These are phyloP conservation scores for Coprinopsis strossmayeri DNA, from an alignment of 768 basidiomycete species.

Conservation along the genomic window DNA sequence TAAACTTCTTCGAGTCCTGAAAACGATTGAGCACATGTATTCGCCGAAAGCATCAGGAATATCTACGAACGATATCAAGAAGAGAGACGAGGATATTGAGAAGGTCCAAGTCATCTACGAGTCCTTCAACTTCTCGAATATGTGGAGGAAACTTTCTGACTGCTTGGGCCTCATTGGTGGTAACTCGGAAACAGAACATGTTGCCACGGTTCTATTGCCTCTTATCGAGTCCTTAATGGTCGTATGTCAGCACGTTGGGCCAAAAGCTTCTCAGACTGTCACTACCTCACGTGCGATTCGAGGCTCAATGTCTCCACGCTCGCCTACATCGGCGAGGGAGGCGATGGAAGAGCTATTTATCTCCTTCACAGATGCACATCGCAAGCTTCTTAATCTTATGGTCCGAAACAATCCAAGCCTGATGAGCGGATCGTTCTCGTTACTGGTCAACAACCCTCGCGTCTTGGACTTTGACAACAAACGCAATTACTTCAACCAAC, in stretches of 20 bases:
- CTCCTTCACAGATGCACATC: constrained; percentile 86
- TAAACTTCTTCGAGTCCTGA: constrained; percentile 91
- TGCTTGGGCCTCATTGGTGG: constrained; percentile 82
- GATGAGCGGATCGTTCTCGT: constrained; percentile 97
- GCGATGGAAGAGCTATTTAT: constrained; percentile 90
- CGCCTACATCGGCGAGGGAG: constrained; percentile 63
- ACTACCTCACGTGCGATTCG: constrained; percentile 44
- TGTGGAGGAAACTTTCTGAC: constrained; percentile 89
- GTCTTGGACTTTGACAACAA: constrained; percentile 99
- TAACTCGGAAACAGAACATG: constrained; percentile 73
- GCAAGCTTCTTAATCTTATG: constrained; percentile 93
- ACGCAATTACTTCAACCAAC: constrained; percentile 91
- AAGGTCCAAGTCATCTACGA: constrained; percentile 87
- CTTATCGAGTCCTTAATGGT: constrained; percentile 98
- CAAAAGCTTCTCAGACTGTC: constrained; percentile 42
- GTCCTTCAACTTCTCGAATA: constrained; percentile 80
- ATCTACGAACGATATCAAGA: constrained; percentile 20
- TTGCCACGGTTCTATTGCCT: constrained; percentile 88
- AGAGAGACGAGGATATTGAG: constrained; percentile 49
- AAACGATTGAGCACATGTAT: constrained; percentile 97
- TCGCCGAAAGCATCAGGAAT: constrained; percentile 41
- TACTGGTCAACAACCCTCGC: constrained; percentile 91
- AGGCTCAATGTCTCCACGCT: constrained; percentile 62
- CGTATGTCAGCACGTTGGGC: constrained; percentile 90
- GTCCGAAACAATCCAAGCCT: constrained; percentile 97